Conservation (phyloP, 192 early-diverging fungal species). For the Linnemannia zychae region DNA sequence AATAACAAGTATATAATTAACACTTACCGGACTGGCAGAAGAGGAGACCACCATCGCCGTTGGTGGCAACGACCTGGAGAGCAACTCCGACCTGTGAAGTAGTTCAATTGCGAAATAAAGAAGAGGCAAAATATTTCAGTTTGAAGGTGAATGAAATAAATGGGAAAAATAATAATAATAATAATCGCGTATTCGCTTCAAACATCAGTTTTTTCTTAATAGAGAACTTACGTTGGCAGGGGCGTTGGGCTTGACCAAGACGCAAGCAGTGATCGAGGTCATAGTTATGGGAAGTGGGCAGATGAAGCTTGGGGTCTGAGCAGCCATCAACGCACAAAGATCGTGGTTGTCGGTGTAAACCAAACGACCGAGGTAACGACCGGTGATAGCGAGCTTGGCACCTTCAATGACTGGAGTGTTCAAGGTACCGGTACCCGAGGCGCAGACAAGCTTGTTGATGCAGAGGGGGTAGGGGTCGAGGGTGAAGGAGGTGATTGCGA, state of each 20-base stretch:
- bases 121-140: not conserved
- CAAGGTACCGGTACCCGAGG: slow-evolving; percentile 16
- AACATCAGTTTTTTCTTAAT: not conserved
- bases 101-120: not conserved
- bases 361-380: slow-evolving; percentile 14
- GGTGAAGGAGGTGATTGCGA: slow-evolving; percentile 22
- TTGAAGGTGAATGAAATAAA: not conserved
- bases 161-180: not conserved
- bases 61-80: slow-evolving; percentile 14
- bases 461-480: slow-evolving; percentile 30
- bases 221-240: slow-evolving; percentile 25
- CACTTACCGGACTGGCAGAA: slow-evolving; percentile 32
- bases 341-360: slow-evolving; percentile 38
- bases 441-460: slow-evolving; percentile 16
- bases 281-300: slow-evolving; percentile 30
- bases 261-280: slow-evolving; percentile 36
- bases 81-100: slow-evolving; percentile 19
- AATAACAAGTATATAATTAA: not conserved
- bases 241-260: slow-evolving; percentile 31
- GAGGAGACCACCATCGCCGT: slow-evolving; percentile 14
- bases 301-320: not conserved
- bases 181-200: not conserved
- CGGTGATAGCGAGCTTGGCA: slow-evolving; percentile 11
- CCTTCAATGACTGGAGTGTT: slow-evolving; percentile 15
- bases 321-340: slow-evolving; percentile 16